These are phyloP conservation scores for Pythium apleroticum DNA, from an alignment of 352 stramenopile species.

Conservation along the genomic window DNA sequence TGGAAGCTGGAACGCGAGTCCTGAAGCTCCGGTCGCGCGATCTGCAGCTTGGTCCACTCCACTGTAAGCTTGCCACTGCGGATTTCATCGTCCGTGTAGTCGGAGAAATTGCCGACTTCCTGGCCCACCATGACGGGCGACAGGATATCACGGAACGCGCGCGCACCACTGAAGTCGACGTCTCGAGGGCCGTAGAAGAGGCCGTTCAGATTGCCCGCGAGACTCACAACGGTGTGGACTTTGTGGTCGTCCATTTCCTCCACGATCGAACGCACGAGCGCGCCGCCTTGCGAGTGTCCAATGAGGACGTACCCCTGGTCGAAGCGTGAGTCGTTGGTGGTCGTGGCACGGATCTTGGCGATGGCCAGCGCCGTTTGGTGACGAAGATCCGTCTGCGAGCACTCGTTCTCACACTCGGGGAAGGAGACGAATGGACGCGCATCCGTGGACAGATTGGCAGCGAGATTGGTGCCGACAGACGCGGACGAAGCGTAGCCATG, in stretches of 20 bases:
- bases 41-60: conserved; percentile 30
- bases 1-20: conserved; percentile 35
- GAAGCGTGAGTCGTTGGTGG: conserved; percentile 30
- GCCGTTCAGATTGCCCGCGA: conserved; percentile 41
- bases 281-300: conserved; percentile 40
- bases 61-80: conserved; percentile 30
- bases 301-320: conserved; percentile 45
- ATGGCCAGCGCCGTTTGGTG: conserved; percentile 38
- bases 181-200: conserved; percentile 43
- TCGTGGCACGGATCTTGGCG: conserved; percentile 34
- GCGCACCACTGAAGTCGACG: conserved; percentile 18
- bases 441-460: conserved; percentile 31
- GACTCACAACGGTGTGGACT: conserved; percentile 37
- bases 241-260: conserved; percentile 55
- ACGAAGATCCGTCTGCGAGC: conserved; percentile 32
- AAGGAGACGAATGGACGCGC: conserved; percentile 35
- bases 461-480: conserved; percentile 28
- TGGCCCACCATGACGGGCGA: not conserved
- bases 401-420: conserved; percentile 33
- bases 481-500: conserved; percentile 36
- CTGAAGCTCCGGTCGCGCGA: conserved; percentile 29
- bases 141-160: not conserved
- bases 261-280: conserved; percentile 35
- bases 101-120: conserved; percentile 26
- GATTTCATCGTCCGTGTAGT: conserved; percentile 25